phyloP scores from a whole-genome alignment of 2,329 filamentous ascomycete genomes.

The Sarocladium brachiariae region DNA sequence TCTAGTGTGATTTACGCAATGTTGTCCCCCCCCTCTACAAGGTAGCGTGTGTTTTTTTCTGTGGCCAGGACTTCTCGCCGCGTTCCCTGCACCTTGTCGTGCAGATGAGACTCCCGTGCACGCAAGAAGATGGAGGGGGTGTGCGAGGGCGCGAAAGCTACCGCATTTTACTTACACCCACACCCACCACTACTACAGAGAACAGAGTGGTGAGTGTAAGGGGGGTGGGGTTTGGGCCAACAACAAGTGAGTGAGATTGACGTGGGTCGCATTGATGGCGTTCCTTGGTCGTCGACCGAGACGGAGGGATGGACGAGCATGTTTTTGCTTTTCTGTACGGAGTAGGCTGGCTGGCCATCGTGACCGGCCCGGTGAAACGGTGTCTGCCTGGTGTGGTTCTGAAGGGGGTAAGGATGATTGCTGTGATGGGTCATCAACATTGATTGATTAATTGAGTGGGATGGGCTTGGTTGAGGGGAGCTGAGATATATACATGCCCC shows the following conservation, averaged over 20 bases:
- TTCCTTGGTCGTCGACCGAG: background rate
- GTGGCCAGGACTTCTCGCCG: background rate
- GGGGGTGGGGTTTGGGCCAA: background rate
- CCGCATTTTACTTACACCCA: background rate
- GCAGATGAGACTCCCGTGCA: conserved; percentile 8
- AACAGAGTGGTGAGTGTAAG: too few relatives aligned
- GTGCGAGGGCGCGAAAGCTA: background rate
- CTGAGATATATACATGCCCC: too few relatives aligned
- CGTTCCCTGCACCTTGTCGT: conserved; percentile 5
- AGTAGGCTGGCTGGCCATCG: background rate
- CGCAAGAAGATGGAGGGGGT: background rate
- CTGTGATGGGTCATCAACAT: background rate
- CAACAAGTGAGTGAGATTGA: background rate
- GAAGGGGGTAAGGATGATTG: too few relatives aligned
- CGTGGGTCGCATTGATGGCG: background rate
- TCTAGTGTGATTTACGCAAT: too few relatives aligned
- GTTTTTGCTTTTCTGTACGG: too few relatives aligned
- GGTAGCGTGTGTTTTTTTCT: background rate
- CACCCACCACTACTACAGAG: too few relatives aligned
- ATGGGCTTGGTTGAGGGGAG: too few relatives aligned
- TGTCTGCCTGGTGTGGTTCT: too few relatives aligned
- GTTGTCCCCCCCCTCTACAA: background rate
- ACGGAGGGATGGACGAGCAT: too few relatives aligned
- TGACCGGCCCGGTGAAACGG: too few relatives aligned
- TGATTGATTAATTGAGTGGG: too few relatives aligned